Evolutionary conservation across 768 basidiomycete genomes (phyloP), one percentile per base, ranked within the genome.

Genomic region (Boletus rex-veris): DNA sequence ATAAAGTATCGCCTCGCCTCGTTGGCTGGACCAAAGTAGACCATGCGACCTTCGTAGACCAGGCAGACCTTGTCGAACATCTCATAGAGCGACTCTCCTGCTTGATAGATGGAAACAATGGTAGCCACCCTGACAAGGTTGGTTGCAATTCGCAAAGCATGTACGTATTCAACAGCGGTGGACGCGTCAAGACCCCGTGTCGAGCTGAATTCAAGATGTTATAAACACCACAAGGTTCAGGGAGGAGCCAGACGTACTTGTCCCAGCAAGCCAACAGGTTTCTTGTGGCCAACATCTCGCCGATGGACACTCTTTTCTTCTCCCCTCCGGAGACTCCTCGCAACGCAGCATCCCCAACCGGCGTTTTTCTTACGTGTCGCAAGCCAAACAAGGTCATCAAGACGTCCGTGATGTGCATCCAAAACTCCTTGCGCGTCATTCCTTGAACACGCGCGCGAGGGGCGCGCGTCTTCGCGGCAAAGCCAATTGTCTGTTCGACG

Each of bases 91-190:
- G 75, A 75, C 66, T 92, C 89, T 46, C 86, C 84, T 4, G 91
- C 91, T 68, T 93, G 91, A 70, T 94, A 93, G 38, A 94, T 83
- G 2, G 89, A 86, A 19, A 92, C 88, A 50, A 93, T 81, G 1
- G 86, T 91, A 3, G 86, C 65, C 35, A 71, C 50, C 24, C 71
- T 67, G 55, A 73, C 68, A 12, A 80, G 69, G 62, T 89, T 83
- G 1, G 88, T 88, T 1, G 81, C 77, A 37, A 86, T 81, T 9
- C 88, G 80, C 16, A 91, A 71, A 0, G 85, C 84, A 42, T 80
- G 83, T 33, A 84, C 83, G 58, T 85, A 90, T 64, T 91, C 88
- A 31, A 85, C 70, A 11, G 88, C 88, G 4, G 88, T 90, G 12
- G 82, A 84, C 0, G 87, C 75, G 54, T 86, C 85, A 36, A 86